phyloP scores from a whole-genome alignment of 2,329 filamentous ascomycete species.

The Beauveria varroae region DNA sequence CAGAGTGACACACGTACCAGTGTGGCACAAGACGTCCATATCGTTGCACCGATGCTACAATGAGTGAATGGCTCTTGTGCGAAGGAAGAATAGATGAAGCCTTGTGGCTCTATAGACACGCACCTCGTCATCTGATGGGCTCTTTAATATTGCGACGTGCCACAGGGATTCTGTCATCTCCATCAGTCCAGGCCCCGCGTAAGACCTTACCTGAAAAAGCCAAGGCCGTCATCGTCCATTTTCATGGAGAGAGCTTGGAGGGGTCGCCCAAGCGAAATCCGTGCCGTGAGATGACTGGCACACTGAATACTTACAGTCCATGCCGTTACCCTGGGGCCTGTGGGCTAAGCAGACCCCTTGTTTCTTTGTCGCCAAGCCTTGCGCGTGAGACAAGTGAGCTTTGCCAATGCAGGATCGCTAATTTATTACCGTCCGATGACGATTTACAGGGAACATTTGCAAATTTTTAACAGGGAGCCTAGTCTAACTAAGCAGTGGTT shows the following conservation, averaged over 20 bases:
- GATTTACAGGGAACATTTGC: neutral
- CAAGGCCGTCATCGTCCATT: neutral
- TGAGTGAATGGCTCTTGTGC: neutral
- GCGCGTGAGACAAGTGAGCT: neutral
- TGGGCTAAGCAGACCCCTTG: neutral
- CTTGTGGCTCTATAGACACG: neutral
- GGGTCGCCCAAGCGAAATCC: neutral
- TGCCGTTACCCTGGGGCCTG: neutral
- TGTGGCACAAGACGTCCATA: neutral
- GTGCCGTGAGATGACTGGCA: neutral
- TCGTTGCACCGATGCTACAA: neutral
- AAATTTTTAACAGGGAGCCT: neutral
- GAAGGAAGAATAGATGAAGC: neutral
- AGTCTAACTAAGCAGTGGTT: neutral
- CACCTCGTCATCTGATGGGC: neutral
- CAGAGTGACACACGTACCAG: neutral
- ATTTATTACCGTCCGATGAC: neutral
- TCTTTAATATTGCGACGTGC: neutral
- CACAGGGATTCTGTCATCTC: neutral
- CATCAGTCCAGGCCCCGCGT: neutral
- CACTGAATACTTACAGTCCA: no score
- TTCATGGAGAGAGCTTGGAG: neutral
- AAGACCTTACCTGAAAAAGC: neutral
- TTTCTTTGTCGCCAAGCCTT: neutral
- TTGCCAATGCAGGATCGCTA: neutral